These are phyloP conservation scores for Puccinia coronata DNA, from an alignment of 1,284 basidiomycete genomes.

Conservation along the genomic window DNA sequence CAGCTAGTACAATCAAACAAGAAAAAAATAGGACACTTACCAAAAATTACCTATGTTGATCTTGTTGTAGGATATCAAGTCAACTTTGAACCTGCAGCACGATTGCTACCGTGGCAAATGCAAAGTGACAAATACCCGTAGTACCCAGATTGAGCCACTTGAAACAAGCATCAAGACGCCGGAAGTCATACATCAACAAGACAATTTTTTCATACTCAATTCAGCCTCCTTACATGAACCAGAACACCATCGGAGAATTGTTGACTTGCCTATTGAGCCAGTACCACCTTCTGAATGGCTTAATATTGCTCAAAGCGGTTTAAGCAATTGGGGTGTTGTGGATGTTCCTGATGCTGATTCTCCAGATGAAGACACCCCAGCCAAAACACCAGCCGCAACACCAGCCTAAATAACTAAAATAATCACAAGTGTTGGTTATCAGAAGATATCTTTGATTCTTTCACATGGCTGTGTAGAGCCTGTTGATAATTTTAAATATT, in stretches of 20 bases:
- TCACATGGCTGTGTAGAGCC: no score
- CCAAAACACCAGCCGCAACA: no score
- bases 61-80: conserved; percentile 19
- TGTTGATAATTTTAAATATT: no score
- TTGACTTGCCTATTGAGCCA: background rate
- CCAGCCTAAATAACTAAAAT: no score
- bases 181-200: background rate
- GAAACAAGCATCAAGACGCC: background rate
- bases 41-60: background rate
- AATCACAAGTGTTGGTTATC: no score
- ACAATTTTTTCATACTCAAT: background rate
- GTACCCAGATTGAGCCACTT: background rate
- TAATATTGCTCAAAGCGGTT: background rate
- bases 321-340: background rate
- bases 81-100: background rate
- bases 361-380: no score
- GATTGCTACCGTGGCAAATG: background rate
- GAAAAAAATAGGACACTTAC: background rate
- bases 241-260: background rate
- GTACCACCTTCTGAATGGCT: background rate
- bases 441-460: no score
- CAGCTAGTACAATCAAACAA: no score
- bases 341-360: background rate
- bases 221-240: conserved; percentile 10
- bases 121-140: background rate